Conservation (phyloP, 148 eudicot species). For the Heliosperma pusillum region DNA sequence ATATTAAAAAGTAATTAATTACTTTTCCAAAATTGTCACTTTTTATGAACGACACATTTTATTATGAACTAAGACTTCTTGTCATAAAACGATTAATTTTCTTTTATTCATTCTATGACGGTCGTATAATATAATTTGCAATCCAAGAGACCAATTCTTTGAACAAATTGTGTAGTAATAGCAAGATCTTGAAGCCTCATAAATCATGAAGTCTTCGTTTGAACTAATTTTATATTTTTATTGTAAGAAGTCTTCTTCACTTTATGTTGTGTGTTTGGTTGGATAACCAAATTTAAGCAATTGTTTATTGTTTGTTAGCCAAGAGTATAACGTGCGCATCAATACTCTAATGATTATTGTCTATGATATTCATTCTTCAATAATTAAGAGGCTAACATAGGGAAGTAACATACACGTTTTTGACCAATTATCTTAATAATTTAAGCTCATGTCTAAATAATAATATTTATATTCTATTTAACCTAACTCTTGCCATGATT, state of each 20-base stretch:
- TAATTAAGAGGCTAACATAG: neutral
- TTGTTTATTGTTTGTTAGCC: neutral
- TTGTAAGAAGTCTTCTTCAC: neutral
- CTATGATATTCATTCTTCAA: neutral
- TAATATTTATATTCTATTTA: neutral
- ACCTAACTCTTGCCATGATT: neutral
- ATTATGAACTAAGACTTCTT: no score
- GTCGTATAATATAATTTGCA: no score
- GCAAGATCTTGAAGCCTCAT: conserved; percentile 12
- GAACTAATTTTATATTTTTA: neutral
- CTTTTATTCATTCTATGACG: no score
- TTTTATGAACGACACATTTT: no score
- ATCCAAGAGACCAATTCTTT: conserved; percentile 9
- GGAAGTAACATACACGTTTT: neutral
- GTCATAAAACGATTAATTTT: no score
- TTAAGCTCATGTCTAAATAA: neutral
- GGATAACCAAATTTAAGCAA: conserved; percentile 10
- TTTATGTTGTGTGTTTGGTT: conserved; percentile 13
- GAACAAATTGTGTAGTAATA: no score
- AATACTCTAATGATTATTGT: neutral
- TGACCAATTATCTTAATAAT: neutral
- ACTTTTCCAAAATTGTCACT: no score
- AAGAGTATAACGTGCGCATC: neutral
- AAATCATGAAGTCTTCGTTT: conserved; percentile 2
- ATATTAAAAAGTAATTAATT: no score